phyloP scores from a whole-genome alignment of 2,329 filamentous ascomycete genomes.

The Fusarium begoniae region DNA sequence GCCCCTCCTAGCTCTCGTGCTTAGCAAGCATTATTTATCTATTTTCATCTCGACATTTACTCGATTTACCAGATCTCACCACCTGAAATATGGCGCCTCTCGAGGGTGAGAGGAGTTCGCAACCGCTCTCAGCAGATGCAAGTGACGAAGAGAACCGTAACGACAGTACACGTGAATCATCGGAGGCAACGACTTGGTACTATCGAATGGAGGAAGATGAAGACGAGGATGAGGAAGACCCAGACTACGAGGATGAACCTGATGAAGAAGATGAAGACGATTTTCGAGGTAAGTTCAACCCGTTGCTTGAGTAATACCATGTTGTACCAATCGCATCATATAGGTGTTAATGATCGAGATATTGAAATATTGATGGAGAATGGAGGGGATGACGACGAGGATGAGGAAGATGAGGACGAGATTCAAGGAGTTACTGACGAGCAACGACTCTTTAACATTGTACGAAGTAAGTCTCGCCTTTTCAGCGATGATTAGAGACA shows the following conservation, averaged over 20 bases:
- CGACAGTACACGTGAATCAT: slow-evolving; percentile 18
- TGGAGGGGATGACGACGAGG: slow-evolving; percentile 33
- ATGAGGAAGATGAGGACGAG: slow-evolving; percentile 36
- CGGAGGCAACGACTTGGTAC: slow-evolving; percentile 19
- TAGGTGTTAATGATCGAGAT: slow-evolving; percentile 23
- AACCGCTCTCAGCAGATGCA: background rate
- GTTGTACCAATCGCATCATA: background rate
- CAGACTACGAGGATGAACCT: slow-evolving; percentile 41
- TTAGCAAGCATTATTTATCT: slow-evolving; percentile 34
- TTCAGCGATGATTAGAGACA: background rate
- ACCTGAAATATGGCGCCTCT: slow-evolving; percentile 23
- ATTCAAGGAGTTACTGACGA: slow-evolving; percentile 41
- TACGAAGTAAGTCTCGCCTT: slow-evolving; percentile 41
- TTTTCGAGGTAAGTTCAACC: slow-evolving; percentile 31
- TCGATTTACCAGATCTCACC: background rate
- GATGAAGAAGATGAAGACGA: slow-evolving; percentile 41
- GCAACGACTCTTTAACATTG: slow-evolving; percentile 45
- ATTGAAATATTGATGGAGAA: slow-evolving; percentile 33
- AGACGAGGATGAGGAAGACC: slow-evolving; percentile 47
- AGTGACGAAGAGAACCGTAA: slow-evolving; percentile 14
- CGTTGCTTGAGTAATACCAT: background rate
- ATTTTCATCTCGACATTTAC: background rate
- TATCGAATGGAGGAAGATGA: slow-evolving; percentile 43
- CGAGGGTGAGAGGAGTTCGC: slow-evolving; percentile 10
- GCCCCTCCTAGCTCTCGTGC: slow-evolving; percentile 17